A percentile compares a stretch with the other conserved stretches of the same genome.
phyloP scores from a whole-genome alignment of 2,329 filamentous ascomycete species.

The Colletotrichum lindemuthianum region DNA sequence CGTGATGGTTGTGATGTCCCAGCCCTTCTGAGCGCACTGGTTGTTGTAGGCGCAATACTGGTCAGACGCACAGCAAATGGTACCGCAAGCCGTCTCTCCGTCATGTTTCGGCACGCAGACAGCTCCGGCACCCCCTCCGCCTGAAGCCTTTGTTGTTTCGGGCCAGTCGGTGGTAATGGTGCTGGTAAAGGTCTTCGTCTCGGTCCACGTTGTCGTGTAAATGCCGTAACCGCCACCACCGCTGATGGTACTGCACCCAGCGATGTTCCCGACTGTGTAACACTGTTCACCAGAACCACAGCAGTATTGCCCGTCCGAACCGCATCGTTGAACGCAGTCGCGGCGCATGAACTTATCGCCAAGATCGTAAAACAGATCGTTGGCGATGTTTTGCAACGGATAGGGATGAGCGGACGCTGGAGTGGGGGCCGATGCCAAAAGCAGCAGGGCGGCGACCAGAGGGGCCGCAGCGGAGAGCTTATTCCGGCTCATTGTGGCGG shows the following conservation, averaged over 20 bases:
- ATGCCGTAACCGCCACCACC: slow-evolving; percentile 46
- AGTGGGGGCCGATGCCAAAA: slow-evolving; percentile 49
- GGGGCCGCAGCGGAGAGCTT: slow-evolving; percentile 24
- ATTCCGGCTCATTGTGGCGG: slow-evolving; percentile 23
- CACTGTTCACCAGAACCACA: slow-evolving; percentile 61
- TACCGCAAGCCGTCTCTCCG: slow-evolving; percentile 71
- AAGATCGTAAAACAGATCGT: slow-evolving; percentile 57
- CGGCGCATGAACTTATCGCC: slow-evolving; percentile 62
- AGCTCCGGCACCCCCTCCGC: slow-evolving; percentile 42
- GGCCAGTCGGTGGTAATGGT: slow-evolving; percentile 62
- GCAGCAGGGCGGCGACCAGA: slow-evolving; percentile 44
- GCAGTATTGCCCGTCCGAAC: slow-evolving; percentile 65
- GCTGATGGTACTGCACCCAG: slow-evolving; percentile 56
- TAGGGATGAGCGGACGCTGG: slow-evolving; percentile 56
- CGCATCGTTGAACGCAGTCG: slow-evolving; percentile 64
- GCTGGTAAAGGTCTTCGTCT: slow-evolving; percentile 69
- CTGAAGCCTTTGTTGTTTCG: slow-evolving; percentile 54
- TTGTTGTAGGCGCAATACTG: slow-evolving; percentile 72
- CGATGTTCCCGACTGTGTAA: slow-evolving; percentile 60
- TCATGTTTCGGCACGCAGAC: slow-evolving; percentile 62
- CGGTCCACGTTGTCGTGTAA: slow-evolving; percentile 69
- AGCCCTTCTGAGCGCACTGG: slow-evolving; percentile 62
- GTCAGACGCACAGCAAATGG: slow-evolving; percentile 75
- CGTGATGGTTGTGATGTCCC: slow-evolving; percentile 54
- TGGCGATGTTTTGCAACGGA: slow-evolving; percentile 46